phyloP scores from a whole-genome alignment of 1,284 basidiomycete genomes.

The Naganishia albida region DNA sequence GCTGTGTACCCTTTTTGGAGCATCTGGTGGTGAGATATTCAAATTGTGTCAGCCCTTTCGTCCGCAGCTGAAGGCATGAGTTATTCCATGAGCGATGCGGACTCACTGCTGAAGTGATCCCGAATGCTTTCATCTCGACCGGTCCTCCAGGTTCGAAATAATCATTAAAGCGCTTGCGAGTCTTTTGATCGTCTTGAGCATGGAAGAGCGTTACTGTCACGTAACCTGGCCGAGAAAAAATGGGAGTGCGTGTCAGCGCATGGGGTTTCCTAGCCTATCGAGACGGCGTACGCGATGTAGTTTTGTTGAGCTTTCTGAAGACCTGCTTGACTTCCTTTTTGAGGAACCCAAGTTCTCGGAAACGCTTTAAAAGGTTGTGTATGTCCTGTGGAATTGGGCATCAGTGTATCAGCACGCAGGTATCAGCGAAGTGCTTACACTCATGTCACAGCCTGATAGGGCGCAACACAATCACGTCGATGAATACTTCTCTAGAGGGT shows the following conservation, averaged over 20 bases:
- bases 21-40: too few species aligned
- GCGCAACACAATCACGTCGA: background rate
- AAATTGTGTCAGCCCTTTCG: too few species aligned
- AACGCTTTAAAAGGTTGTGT: slow-evolving; percentile 16
- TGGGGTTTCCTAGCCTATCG: too few species aligned
- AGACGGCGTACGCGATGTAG: background rate
- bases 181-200: slow-evolving; percentile 1
- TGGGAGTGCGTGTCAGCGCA: too few species aligned
- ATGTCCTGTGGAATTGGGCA: slow-evolving; percentile 15
- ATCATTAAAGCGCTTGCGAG: slow-evolving; percentile 3
- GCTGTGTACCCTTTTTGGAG: background rate
- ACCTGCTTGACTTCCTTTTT: background rate
- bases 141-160: slow-evolving; percentile 26
- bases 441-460: slow-evolving; percentile 16
- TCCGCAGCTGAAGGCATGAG: too few species aligned
- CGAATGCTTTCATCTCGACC: slow-evolving; percentile 22
- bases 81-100: background rate
- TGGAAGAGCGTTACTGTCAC: background rate
- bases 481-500: too few species aligned
- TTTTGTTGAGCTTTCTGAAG: background rate
- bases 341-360: slow-evolving; percentile 20
- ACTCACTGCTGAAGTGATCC: slow-evolving; percentile 21
- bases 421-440: background rate
- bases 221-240: background rate
- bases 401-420: background rate